These are phyloP conservation scores for Candida germanica DNA, from an alignment of 805 yeast genomes.

Conservation along the genomic window DNA sequence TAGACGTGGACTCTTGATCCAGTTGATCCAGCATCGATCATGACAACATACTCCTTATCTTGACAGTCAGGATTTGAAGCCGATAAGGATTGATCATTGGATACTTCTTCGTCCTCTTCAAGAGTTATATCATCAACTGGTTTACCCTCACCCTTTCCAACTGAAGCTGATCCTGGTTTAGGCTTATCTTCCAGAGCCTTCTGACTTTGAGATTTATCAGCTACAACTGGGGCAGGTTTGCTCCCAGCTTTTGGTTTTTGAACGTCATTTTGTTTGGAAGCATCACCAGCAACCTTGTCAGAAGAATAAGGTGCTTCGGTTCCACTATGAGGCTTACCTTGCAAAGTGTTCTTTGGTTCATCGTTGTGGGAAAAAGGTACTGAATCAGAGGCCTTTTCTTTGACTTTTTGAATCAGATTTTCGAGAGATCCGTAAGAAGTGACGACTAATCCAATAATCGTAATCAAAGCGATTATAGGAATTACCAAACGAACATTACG, in stretches of 20 bases:
- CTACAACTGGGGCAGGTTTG: slow-evolving; percentile 13
- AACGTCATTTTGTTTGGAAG: neutral
- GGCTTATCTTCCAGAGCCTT: slow-evolving; percentile 14
- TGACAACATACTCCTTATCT: slow-evolving; percentile 69
- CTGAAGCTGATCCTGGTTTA: slow-evolving; percentile 7
- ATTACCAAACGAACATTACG: slow-evolving; percentile 53
- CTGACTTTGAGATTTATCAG: slow-evolving; percentile 23
- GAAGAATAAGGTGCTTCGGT: slow-evolving; percentile 33
- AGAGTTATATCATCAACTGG: neutral
- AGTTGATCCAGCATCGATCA: slow-evolving; percentile 98
- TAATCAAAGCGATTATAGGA: slow-evolving; percentile 49
- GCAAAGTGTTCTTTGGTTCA: slow-evolving; percentile 26
- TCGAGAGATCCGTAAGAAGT: slow-evolving; percentile 38
- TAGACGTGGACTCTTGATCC: slow-evolving; percentile 96
- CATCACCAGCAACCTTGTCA: slow-evolving; percentile 7
- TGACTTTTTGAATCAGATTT: slow-evolving; percentile 28
- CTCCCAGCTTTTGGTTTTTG: slow-evolving; percentile 7
- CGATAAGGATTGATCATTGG: neutral
- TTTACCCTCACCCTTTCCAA: slow-evolving; percentile 1
- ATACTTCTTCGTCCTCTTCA: neutral
- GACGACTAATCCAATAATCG: slow-evolving; percentile 48
- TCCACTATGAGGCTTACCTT: slow-evolving; percentile 34
- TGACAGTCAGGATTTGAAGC: slow-evolving; percentile 19
- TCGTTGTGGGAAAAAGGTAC: slow-evolving; percentile 18
- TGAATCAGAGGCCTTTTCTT: slow-evolving; percentile 22